These are phyloP conservation scores for Epichloe uncinata DNA, from an alignment of 2,329 filamentous ascomycete species.

Conservation along the genomic window DNA sequence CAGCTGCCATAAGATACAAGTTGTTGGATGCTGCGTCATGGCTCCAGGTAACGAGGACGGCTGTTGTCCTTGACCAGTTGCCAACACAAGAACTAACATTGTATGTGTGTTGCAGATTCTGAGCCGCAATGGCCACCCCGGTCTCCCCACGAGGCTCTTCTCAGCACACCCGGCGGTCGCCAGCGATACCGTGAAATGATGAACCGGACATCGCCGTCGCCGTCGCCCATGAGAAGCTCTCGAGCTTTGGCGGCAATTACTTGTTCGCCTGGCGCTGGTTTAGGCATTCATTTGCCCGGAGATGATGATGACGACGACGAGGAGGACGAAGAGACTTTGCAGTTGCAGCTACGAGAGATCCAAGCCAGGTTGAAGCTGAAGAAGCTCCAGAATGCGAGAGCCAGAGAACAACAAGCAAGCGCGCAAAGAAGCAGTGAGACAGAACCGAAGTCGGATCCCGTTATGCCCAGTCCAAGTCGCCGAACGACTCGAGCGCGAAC, in stretches of 20 bases:
- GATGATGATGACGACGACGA: conserved; percentile 21
- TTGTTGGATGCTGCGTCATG: conserved; percentile 4
- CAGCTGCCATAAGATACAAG: background rate
- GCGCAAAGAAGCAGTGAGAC: conserved; percentile 11
- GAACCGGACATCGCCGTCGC: conserved; percentile 53
- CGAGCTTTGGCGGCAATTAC: conserved; percentile 8
- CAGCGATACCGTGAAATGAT: conserved; percentile 57
- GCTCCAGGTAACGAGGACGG: conserved; percentile 6
- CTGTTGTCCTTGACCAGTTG: background rate
- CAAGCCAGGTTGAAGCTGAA: conserved; percentile 81
- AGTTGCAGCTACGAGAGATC: conserved; percentile 77
- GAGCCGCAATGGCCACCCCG: conserved; percentile 52
- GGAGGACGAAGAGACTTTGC: conserved; percentile 77
- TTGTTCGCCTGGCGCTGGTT: conserved; percentile 11
- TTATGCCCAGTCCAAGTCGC: conserved; percentile 10
- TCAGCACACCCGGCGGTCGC: conserved; percentile 64
- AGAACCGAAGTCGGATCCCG: conserved; percentile 9
- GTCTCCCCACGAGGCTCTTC: conserved; percentile 50
- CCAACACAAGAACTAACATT: conserved; percentile 1
- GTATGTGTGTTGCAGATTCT: conserved; percentile 17
- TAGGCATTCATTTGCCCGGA: conserved; percentile 20
- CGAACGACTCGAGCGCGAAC: conserved; percentile 15
- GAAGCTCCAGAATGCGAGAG: conserved; percentile 53
- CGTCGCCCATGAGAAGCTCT: conserved; percentile 38
- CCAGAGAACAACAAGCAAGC: conserved; percentile 8